Conservation (phyloP, 2,329 filamentous ascomycete genomes). For the Beauveria sp. region DNA sequence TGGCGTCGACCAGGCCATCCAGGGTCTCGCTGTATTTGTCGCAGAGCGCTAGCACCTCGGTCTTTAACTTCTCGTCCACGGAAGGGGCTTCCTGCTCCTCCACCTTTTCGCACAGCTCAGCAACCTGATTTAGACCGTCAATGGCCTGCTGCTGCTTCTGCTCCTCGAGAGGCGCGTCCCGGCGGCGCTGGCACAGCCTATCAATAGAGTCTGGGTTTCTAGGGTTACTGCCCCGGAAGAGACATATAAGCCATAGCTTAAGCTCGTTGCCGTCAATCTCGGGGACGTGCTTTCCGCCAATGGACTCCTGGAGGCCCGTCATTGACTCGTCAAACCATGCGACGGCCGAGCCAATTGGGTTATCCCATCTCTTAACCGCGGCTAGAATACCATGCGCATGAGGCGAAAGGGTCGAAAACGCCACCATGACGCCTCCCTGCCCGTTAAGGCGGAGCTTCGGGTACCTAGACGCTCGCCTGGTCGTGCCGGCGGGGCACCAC, state of each 20-base stretch:
- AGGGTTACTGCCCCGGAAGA: background rate
- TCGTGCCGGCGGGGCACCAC: background rate
- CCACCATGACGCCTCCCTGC: background rate
- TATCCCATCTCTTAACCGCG: background rate
- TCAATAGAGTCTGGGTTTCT: background rate
- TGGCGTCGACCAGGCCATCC: background rate
- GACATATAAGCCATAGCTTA: background rate
- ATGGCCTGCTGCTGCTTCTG: background rate
- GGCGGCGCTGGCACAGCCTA: background rate
- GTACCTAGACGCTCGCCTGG: background rate
- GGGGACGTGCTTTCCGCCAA: background rate
- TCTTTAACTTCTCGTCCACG: too few species aligned
- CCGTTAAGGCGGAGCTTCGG: background rate
- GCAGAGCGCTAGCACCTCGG: background rate
- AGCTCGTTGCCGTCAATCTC: slow-evolving; percentile 1
- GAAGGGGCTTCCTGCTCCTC: background rate
- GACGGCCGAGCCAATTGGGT: background rate
- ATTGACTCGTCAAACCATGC: background rate
- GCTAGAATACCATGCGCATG: background rate
- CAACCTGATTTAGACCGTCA: background rate
- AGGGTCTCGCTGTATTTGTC: background rate
- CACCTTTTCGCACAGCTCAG: background rate
- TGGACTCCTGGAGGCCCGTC: background rate
- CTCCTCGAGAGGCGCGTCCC: background rate
- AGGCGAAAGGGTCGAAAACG: background rate